These are phyloP conservation scores for Eragrostis tef DNA, from an alignment of 202 grass and related monocot genomes.

Conservation along the genomic window DNA sequence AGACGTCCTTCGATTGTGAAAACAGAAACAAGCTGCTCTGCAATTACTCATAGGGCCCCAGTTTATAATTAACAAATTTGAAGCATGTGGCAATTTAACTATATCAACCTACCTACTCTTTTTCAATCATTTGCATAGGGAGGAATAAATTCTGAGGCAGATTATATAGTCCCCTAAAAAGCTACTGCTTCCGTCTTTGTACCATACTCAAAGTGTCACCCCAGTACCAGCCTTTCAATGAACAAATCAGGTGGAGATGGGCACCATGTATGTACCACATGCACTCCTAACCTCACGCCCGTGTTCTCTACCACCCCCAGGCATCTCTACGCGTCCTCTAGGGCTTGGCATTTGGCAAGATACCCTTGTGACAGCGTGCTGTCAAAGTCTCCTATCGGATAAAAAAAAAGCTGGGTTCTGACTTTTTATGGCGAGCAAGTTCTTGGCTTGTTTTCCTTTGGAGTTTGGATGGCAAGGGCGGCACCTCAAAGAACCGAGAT, in stretches of 20 bases:
- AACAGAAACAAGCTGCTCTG: background rate
- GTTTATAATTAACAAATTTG: slow-evolving; percentile 9
- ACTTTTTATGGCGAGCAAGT: slow-evolving; percentile 44
- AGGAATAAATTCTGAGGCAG: background rate
- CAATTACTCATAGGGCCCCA: background rate
- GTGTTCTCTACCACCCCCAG: slow-evolving; percentile 36
- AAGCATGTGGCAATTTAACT: slow-evolving; percentile 33
- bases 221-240: background rate
- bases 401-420: slow-evolving; percentile 37
- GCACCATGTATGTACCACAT: background rate
- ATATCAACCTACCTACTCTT: slow-evolving; percentile 21
- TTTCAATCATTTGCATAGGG: slow-evolving; percentile 7
- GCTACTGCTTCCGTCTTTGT: background rate
- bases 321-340: slow-evolving; percentile 43
- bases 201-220: slow-evolving; percentile 4
- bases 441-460: slow-evolving; percentile 20
- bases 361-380: slow-evolving; percentile 20
- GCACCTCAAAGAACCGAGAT: slow-evolving; percentile 9
- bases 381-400: background rate
- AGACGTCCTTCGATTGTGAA: background rate
- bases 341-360: slow-evolving; percentile 48
- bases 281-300: background rate
- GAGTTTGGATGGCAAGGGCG: background rate
- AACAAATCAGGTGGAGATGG: slow-evolving; percentile 21
- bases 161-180: background rate